Evolutionary conservation across 2,329 filamentous ascomycete species (phyloP), one percentile per base, ranked within the genome.

Genomic region (Chaetomiaceae sp.): DNA sequence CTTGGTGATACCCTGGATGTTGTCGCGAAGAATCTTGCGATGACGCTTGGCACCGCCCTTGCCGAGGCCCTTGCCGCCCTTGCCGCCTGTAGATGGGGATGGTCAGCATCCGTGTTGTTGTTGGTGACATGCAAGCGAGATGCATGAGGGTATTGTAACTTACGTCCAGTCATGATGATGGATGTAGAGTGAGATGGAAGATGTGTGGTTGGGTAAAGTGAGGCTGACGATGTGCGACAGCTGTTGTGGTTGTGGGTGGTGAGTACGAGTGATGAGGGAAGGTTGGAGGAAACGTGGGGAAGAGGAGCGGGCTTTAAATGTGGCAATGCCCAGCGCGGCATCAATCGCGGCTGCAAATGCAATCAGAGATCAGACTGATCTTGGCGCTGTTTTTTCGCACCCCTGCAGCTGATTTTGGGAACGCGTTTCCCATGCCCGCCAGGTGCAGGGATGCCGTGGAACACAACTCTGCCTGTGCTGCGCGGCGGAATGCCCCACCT

Each of bases 1-100:
- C 87, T 96, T 96, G 70, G 91, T 96, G 71, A 96, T 96, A 78
- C 91, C 91, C 80, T 96, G 91, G 71, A 96, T 96, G 87, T 96
- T 96, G 87, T 96, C 91, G 77, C 91, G 89, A 74, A 96, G 83
- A 81, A 96, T 96, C 88, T 96, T 96, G 70, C 92, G 86, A 79
- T 96, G 91, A 77, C 91, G 91, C 87, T 96, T 97, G 76, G 92
- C 92, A 74, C 91, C 91, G 63, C 91, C 91, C 86, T 96, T 96
- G 74, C 91, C 91, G 76, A 96, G 89, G 73, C 90, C 91, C 85
- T 96, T 96, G 73, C 91, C 91, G 76, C 91, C 91, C 79, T 96
- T 95, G 73, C 89, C 89, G 73, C 89, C 89, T 95, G 65, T 65
- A 55, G 57, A 30, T 23, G 31, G 56, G 58, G 57, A 53, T n/a